phyloP scores from a whole-genome alignment of 345 rosid species.

The Salix purpurea region DNA sequence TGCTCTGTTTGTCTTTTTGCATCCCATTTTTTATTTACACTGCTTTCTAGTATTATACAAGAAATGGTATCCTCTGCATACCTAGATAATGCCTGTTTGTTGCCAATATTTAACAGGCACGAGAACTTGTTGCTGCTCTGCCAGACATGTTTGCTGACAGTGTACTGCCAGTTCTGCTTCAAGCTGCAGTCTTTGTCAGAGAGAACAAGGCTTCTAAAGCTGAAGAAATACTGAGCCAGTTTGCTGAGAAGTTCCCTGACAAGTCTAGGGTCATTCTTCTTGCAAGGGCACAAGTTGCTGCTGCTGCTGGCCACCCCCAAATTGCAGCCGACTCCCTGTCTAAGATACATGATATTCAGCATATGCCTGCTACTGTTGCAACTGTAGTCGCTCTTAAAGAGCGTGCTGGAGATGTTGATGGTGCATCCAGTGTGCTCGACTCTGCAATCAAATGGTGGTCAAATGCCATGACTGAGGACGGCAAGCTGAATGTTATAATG shows the following conservation, averaged over 20 bases:
- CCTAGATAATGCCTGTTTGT: background rate
- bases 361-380: constrained; percentile 88
- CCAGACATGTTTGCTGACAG: constrained; percentile 61
- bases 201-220: constrained; percentile 87
- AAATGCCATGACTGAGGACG: constrained; percentile 74
- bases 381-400: constrained; percentile 87
- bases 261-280: constrained; percentile 64
- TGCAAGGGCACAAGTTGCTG: constrained; percentile 91
- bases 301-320: constrained; percentile 72
- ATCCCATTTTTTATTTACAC: background rate
- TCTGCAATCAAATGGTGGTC: constrained; percentile 91
- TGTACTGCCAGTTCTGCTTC: constrained; percentile 63
- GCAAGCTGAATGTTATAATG: constrained; percentile 63
- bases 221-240: constrained; percentile 73
- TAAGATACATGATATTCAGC: constrained; percentile 74
- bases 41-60: background rate
- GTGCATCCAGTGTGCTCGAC: constrained; percentile 70
- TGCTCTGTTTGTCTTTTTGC: constrained; percentile 16
- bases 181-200: constrained; percentile 81
- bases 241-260: constrained; percentile 60
- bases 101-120: constrained; percentile 53
- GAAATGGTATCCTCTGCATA: background rate
- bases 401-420: constrained; percentile 80
- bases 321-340: constrained; percentile 80
- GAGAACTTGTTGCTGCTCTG: constrained; percentile 68